These are phyloP conservation scores for Chaetomiaceae sp. DNA, from an alignment of 2,329 filamentous ascomycete species.

Conservation along the genomic window DNA sequence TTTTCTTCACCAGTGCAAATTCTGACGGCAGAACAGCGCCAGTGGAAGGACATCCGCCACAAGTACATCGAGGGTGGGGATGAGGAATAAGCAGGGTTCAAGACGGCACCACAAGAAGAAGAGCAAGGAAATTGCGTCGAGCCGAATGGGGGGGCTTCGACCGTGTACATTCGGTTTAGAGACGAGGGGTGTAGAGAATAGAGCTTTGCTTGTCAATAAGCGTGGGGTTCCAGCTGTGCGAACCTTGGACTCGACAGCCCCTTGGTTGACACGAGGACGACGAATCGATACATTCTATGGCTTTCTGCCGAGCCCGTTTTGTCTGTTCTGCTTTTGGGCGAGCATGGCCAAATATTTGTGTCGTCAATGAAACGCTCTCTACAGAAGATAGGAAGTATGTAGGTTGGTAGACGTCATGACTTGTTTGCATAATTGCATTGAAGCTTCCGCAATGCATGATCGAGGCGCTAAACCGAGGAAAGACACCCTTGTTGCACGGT, in stretches of 20 bases:
- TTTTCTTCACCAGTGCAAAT: neutral
- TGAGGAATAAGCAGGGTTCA: slow-evolving; percentile 51
- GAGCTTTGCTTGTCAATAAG: slow-evolving; percentile 13
- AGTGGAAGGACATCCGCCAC: slow-evolving; percentile 99
- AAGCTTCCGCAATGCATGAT: too few relatives aligned
- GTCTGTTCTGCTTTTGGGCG: too few relatives aligned
- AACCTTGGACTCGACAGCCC: too few relatives aligned
- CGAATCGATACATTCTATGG: too few relatives aligned
- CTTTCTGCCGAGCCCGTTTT: too few relatives aligned
- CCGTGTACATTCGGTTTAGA: slow-evolving; percentile 23
- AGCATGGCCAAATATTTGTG: too few relatives aligned
- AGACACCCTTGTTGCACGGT: neutral
- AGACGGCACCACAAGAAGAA: neutral
- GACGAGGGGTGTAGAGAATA: slow-evolving; percentile 22
- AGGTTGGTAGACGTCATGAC: too few relatives aligned
- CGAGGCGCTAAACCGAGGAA: neutral
- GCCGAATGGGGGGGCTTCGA: slow-evolving; percentile 5
- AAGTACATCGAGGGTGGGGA: slow-evolving; percentile 72
- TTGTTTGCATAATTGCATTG: too few relatives aligned
- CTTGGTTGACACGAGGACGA: too few relatives aligned
- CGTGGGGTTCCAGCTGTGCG: neutral
- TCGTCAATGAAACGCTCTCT: too few relatives aligned
- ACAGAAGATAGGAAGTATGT: too few relatives aligned
- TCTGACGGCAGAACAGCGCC: slow-evolving; percentile 60
- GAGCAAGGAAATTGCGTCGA: slow-evolving; percentile 2